Percentiles rank a stretch among this genome's conserved stretches.
These are phyloP conservation scores for Haematococcus sp. DNA, from an alignment of 139 green algal genomes.

Conservation along the genomic window DNA sequence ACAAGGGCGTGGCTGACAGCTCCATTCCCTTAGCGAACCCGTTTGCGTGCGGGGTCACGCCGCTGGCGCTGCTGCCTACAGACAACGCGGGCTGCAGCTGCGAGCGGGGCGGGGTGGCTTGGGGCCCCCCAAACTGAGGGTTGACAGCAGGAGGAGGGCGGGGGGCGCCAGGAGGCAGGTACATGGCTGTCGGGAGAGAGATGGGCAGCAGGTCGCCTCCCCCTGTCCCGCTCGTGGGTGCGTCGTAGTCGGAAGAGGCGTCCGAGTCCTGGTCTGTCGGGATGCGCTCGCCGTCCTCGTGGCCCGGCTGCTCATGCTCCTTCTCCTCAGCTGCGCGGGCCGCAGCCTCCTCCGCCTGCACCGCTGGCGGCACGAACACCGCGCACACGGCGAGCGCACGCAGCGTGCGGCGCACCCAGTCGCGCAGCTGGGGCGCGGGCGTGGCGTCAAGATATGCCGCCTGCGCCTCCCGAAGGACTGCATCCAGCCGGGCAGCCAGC, in stretches of 20 bases:
- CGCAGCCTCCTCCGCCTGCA: slow-evolving; percentile 15
- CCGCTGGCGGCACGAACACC: slow-evolving; percentile 16
- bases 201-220: neutral
- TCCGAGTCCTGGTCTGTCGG: too few relatives aligned
- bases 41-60: too few relatives aligned
- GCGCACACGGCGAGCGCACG: slow-evolving; percentile 22
- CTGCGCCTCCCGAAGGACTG: slow-evolving; percentile 15
- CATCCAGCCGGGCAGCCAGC: slow-evolving; percentile 24
- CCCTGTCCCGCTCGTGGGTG: neutral
- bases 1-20: too few relatives aligned
- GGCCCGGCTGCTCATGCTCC: neutral
- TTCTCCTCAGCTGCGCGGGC: slow-evolving; percentile 9
- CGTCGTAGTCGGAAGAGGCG: too few relatives aligned
- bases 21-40: too few relatives aligned
- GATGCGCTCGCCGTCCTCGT: neutral
- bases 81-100: too few relatives aligned
- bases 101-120: too few relatives aligned
- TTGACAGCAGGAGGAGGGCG: too few relatives aligned
- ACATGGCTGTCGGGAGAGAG: neutral
- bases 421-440: slow-evolving; percentile 18
- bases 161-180: neutral
- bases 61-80: too few relatives aligned
- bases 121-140: too few relatives aligned
- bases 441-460: neutral
- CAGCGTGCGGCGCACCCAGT: slow-evolving; percentile 43